These are phyloP conservation scores for Paecilomyces niveus DNA, from an alignment of 2,329 filamentous ascomycete genomes.

Conservation along the genomic window DNA sequence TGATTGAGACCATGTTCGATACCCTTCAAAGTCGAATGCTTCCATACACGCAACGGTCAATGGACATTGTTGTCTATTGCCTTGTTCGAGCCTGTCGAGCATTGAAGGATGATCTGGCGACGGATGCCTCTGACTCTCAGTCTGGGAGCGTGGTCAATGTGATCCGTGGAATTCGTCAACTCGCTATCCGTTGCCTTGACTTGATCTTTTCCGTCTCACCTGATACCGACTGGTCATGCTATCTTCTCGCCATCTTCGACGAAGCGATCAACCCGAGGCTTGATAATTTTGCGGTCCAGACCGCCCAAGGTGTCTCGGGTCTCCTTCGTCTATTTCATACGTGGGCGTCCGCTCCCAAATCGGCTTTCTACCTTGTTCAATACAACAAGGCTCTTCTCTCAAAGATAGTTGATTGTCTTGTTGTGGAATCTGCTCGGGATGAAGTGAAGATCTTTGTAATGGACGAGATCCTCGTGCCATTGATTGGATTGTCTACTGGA, in stretches of 20 bases:
- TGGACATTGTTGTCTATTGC: conserved; percentile 76
- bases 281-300: conserved; percentile 72
- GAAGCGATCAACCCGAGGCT: conserved; percentile 73
- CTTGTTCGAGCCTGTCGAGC: conserved; percentile 60
- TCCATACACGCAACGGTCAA: conserved; percentile 60
- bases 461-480: conserved; percentile 61
- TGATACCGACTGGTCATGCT: conserved; percentile 64
- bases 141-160: conserved; percentile 26
- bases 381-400: conserved; percentile 55
- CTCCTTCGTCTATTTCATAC: conserved; percentile 72
- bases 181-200: conserved; percentile 73
- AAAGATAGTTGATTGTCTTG: conserved; percentile 65
- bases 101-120: conserved; percentile 27
- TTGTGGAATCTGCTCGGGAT: conserved; percentile 68
- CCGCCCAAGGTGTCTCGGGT: conserved; percentile 80
- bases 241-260: conserved; percentile 62
- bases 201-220: conserved; percentile 69
- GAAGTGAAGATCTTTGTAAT: conserved; percentile 80
- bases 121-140: conserved; percentile 18
- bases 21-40: conserved; percentile 70
- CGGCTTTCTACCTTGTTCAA: conserved; percentile 62
- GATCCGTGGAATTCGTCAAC: conserved; percentile 44
- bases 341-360: conserved; percentile 64
- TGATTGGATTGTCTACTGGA: conserved; percentile 55
- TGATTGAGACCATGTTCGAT: conserved; percentile 79